Evolutionary conservation across 2,329 filamentous ascomycete species (phyloP).

Genomic region (Exophiala sp.): DNA sequence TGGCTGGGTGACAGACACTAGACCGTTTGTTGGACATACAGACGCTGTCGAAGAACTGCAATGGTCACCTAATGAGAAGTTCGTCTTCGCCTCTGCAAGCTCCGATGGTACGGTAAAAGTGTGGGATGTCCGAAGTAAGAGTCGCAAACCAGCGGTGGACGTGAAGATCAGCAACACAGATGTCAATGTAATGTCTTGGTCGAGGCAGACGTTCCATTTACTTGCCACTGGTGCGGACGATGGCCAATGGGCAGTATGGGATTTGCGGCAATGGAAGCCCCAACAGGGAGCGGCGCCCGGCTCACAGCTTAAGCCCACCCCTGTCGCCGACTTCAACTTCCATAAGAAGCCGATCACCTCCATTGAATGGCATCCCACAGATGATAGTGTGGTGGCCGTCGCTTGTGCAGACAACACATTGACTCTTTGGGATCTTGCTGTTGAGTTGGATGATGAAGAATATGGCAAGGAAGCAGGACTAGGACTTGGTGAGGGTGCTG

Average conservation of each 20-base stretch:
- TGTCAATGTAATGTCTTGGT: slow-evolving; percentile 97
- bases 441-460: slow-evolving; percentile 96
- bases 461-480: slow-evolving; percentile 69
- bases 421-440: slow-evolving; percentile 92
- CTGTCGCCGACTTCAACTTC: slow-evolving; percentile 90
- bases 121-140: slow-evolving; percentile 92
- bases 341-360: slow-evolving; percentile 95
- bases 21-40: slow-evolving; percentile 75
- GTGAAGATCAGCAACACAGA: slow-evolving; percentile 78
- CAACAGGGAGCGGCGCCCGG: slow-evolving; percentile 42
- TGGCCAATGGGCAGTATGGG: slow-evolving; percentile 93
- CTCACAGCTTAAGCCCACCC: slow-evolving; percentile 55
- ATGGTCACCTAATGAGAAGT: slow-evolving; percentile 89
- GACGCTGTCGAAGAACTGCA: slow-evolving; percentile 90
- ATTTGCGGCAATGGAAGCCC: slow-evolving; percentile 89
- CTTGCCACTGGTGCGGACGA: slow-evolving; percentile 90
- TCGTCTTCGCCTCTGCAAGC: slow-evolving; percentile 90
- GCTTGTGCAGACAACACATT: slow-evolving; percentile 90
- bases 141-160: slow-evolving; percentile 76
- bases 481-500: slow-evolving; percentile 27
- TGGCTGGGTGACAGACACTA: slow-evolving; percentile 79
- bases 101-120: slow-evolving; percentile 92
- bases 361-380: slow-evolving; percentile 94
- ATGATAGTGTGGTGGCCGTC: slow-evolving; percentile 91
- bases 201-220: slow-evolving; percentile 76